Evolutionary conservation across 1,139 yeast genomes (phyloP).

Genomic region (Candida neerlandica): DNA sequence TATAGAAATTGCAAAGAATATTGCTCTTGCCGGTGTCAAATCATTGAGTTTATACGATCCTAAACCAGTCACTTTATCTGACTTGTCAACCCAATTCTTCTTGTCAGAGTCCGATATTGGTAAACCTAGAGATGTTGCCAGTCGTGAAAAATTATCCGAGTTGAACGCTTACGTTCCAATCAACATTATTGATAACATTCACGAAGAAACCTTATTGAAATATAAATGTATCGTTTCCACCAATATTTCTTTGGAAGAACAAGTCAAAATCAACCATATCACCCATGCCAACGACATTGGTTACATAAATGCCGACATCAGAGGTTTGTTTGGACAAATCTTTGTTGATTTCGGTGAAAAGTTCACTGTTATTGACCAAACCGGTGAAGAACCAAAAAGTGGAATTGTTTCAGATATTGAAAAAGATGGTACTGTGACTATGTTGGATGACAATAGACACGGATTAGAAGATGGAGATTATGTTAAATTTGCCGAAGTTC

Average conservation of each 20-base stretch:
- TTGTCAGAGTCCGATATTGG: constrained; percentile 74
- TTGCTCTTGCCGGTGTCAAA: constrained; percentile 96
- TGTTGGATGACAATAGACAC: constrained; percentile 89
- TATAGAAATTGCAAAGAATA: constrained; percentile 93
- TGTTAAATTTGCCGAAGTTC: constrained; percentile 86
- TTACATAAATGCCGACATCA: constrained; percentile 77
- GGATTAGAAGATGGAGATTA: constrained; percentile 91
- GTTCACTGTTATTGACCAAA: constrained; percentile 79
- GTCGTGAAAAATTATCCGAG: constrained; percentile 70
- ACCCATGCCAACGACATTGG: constrained; percentile 76
- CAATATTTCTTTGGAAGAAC: constrained; percentile 72
- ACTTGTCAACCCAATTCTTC: constrained; percentile 89
- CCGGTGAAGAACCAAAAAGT: constrained; percentile 87
- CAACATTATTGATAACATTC: constrained; percentile 59
- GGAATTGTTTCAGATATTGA: constrained; percentile 92
- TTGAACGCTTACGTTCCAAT: constrained; percentile 90
- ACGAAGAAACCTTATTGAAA: constrained; percentile 49
- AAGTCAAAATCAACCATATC: constrained; percentile 70
- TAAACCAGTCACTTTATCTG: constrained; percentile 61
- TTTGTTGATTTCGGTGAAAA: constrained; percentile 89
- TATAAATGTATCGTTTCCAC: constrained; percentile 87
- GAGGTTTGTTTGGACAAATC: constrained; percentile 86
- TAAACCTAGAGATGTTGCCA: constrained; percentile 69
- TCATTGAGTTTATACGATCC: constrained; percentile 90
- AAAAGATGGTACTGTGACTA: constrained; percentile 86